Conservation (phyloP, 805 yeast species). For the Sungouiella blattae region DNA sequence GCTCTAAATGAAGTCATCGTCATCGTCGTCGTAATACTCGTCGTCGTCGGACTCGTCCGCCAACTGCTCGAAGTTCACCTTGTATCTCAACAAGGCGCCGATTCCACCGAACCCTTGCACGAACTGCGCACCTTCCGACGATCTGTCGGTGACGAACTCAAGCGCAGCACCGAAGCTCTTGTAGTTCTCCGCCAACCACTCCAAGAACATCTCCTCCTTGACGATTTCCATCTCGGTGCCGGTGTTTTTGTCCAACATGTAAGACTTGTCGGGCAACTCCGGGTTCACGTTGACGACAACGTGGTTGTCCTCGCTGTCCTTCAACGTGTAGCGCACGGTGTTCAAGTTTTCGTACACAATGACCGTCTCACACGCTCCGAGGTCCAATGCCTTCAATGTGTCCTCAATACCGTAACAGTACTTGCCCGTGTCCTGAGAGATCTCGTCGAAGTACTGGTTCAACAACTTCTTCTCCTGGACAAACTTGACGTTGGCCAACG, state of each 20-base stretch:
- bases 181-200: conserved; percentile 98
- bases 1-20: conserved; percentile 38
- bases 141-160: conserved; percentile 94
- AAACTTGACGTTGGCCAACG: conserved; percentile 93
- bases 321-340: conserved; percentile 76
- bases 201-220: conserved; percentile 80
- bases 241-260: conserved; percentile 74
- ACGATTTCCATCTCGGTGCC: conserved; percentile 91
- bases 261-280: conserved; percentile 67
- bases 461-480: conserved; percentile 97
- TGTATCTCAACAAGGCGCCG: conserved; percentile 94
- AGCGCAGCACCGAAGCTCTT: conserved; percentile 90
- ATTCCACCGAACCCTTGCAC: conserved; percentile 98
- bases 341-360: conserved; percentile 93
- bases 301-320: conserved; percentile 77
- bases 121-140: conserved; percentile 98
- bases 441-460: conserved; percentile 91
- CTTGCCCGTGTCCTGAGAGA: conserved; percentile 94
- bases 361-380: conserved; percentile 91
- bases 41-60: conserved; percentile 82
- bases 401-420: conserved; percentile 98
- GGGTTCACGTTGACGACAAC: conserved; percentile 72
- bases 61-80: conserved; percentile 94
- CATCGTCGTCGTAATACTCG: conserved; percentile 76
- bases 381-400: conserved; percentile 91